A percentile compares a stretch with the other conserved stretches of the same genome.
Conservation (phyloP, 768 basidiomycete species). For the Mycena indigotica region DNA sequence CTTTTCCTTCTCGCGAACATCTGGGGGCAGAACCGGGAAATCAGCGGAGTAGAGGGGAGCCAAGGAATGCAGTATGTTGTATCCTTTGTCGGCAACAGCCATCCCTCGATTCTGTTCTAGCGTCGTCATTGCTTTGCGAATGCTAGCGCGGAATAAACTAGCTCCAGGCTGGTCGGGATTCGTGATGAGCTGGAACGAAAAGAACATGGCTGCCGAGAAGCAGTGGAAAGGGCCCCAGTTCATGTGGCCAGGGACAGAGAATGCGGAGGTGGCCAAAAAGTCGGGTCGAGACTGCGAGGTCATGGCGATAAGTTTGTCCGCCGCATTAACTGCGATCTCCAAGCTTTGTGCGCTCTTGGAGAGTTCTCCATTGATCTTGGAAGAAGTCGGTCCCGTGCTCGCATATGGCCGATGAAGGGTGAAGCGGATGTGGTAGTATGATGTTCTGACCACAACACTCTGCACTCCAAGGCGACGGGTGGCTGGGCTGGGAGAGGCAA, state of each 20-base stretch:
- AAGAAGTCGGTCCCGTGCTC: slow-evolving; percentile 35
- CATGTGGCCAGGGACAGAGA: slow-evolving; percentile 81
- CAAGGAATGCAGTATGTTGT: slow-evolving; percentile 69
- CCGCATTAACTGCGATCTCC: slow-evolving; percentile 74
- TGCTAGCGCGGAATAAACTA: slow-evolving; percentile 72
- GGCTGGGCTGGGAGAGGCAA: slow-evolving; percentile 62
- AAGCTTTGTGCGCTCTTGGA: slow-evolving; percentile 59
- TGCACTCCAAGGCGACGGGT: slow-evolving; percentile 74
- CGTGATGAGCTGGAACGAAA: slow-evolving; percentile 84
- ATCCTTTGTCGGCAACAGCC: slow-evolving; percentile 73
- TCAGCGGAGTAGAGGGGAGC: slow-evolving; percentile 74
- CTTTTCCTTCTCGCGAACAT: slow-evolving; percentile 61
- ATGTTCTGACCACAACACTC: slow-evolving; percentile 76
- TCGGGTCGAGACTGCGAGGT: slow-evolving; percentile 76
- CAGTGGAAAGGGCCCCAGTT: slow-evolving; percentile 83
- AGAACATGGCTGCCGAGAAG: slow-evolving; percentile 88
- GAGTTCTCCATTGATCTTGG: slow-evolving; percentile 38
- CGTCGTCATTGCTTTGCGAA: slow-evolving; percentile 66
- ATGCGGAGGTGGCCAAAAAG: slow-evolving; percentile 66
- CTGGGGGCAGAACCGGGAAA: slow-evolving; percentile 50
- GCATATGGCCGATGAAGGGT: slow-evolving; percentile 82
- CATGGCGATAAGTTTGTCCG: slow-evolving; percentile 77
- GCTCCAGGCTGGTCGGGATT: slow-evolving; percentile 81
- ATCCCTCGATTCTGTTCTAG: slow-evolving; percentile 67
- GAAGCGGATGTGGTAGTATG: slow-evolving; percentile 82